Conservation (phyloP, 2,329 filamentous ascomycete species). For the Fusarium palustre region DNA sequence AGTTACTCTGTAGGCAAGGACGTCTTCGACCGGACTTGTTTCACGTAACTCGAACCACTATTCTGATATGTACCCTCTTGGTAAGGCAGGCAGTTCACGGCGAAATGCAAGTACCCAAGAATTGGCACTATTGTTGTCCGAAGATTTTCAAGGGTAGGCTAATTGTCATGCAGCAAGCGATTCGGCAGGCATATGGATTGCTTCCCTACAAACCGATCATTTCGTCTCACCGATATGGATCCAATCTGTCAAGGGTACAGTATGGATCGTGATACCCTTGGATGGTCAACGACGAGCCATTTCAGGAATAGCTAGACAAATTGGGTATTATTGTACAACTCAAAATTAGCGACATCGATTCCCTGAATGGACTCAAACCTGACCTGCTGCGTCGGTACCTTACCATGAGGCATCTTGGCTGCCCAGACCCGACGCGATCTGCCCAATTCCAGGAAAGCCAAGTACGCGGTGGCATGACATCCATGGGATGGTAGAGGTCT, state of each 20-base stretch:
- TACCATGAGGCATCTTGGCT: constrained; percentile 14
- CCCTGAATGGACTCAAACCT: constrained; percentile 1
- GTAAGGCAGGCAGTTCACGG: neutral
- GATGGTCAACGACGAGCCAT: constrained; percentile 12
- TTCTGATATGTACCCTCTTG: neutral
- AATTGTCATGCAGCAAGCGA: constrained; percentile 3
- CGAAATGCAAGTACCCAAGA: neutral
- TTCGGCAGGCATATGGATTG: neutral
- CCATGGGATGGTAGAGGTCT: constrained; percentile 10
- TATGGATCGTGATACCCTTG: neutral
- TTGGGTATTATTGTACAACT: neutral
- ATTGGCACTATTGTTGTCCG: neutral
- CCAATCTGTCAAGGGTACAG: neutral
- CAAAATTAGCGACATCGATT: constrained; percentile 2
- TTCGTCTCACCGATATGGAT: constrained; percentile 9
- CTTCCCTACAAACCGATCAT: neutral
- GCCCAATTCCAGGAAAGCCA: neutral
- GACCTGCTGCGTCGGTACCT: constrained; percentile 14
- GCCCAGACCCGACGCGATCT: neutral
- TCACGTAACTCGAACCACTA: neutral
- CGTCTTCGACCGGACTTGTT: neutral
- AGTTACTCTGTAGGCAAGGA: no score
- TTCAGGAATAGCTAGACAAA: neutral
- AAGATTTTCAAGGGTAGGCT: neutral
- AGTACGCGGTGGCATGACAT: constrained; percentile 12